Evolutionary conservation across 1,284 basidiomycete genomes (phyloP).

Genomic region (Papiliotrema terrestris): DNA sequence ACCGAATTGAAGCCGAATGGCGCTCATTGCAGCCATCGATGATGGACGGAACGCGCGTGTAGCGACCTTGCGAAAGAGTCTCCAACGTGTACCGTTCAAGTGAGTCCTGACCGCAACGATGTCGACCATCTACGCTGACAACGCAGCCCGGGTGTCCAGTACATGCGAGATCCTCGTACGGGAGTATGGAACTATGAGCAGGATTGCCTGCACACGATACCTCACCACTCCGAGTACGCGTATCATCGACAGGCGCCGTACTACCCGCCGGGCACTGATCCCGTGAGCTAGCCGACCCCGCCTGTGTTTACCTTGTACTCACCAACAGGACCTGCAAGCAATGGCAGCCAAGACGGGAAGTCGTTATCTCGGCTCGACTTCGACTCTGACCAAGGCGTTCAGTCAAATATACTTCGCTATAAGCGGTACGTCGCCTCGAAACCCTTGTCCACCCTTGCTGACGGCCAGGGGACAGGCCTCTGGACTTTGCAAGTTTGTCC

Average conservation of each 20-base stretch:
- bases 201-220: constrained; percentile 62
- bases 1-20: background rate
- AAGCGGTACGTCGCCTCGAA: constrained; percentile 27
- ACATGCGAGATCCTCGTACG: constrained; percentile 81
- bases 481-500: constrained; percentile 62
- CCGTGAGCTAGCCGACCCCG: constrained; percentile 54
- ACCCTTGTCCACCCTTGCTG: background rate
- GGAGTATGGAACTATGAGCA: constrained; percentile 81
- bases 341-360: constrained; percentile 58
- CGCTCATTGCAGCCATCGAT: background rate
- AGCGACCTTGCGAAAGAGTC: background rate
- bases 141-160: constrained; percentile 81
- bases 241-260: constrained; percentile 77
- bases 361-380: constrained; percentile 82
- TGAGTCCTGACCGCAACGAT: background rate
- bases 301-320: constrained; percentile 11
- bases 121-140: background rate
- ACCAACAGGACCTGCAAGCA: constrained; percentile 59
- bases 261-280: constrained; percentile 68
- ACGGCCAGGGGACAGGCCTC: constrained; percentile 55
- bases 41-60: background rate
- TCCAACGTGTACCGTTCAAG: constrained; percentile 7
- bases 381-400: constrained; percentile 80
- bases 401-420: constrained; percentile 85
- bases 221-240: constrained; percentile 82